Conservation (phyloP, 768 basidiomycete genomes). For the Roridomyces roridus region DNA sequence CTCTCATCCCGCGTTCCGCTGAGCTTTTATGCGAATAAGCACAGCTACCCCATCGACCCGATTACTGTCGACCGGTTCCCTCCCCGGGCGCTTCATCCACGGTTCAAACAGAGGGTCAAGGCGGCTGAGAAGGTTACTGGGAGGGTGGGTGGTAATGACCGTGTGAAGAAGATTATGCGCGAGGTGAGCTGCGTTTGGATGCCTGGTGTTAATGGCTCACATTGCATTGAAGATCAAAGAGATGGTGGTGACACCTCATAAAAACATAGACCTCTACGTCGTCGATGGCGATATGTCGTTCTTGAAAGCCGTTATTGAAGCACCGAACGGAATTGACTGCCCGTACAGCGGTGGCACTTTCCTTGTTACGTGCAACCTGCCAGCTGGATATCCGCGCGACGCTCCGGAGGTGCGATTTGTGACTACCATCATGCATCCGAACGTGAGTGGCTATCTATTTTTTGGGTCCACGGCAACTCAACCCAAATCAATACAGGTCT, state of each 20-base stretch:
- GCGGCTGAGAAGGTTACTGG: slow-evolving; percentile 15
- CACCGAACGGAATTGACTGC: slow-evolving; percentile 30
- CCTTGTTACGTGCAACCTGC: slow-evolving; percentile 33
- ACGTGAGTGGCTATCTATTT: too few relatives aligned
- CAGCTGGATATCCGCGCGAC: slow-evolving; percentile 33
- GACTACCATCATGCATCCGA: slow-evolving; percentile 37
- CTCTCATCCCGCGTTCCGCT: not conserved
- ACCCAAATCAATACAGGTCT: too few relatives aligned
- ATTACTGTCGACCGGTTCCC: slow-evolving; percentile 35
- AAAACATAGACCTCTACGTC: slow-evolving; percentile 33
- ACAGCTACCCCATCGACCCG: slow-evolving; percentile 26
- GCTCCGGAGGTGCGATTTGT: slow-evolving; percentile 36
- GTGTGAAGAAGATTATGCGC: slow-evolving; percentile 33
- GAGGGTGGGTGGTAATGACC: slow-evolving; percentile 19
- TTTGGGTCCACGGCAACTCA: too few relatives aligned
- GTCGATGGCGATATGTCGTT: slow-evolving; percentile 36
- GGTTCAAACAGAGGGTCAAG: slow-evolving; percentile 26
- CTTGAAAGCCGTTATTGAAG: slow-evolving; percentile 34
- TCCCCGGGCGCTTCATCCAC: slow-evolving; percentile 28
- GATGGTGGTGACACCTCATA: slow-evolving; percentile 29
- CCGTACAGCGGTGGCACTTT: slow-evolving; percentile 34
- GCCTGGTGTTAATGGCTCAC: not conserved
- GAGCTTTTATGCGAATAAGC: slow-evolving; percentile 19
- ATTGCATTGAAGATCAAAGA: slow-evolving; percentile 25
- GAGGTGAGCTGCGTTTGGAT: slow-evolving; percentile 30